Conservation (phyloP, 2,329 filamentous ascomycete species). For the Alternaria angustiovoidea region DNA sequence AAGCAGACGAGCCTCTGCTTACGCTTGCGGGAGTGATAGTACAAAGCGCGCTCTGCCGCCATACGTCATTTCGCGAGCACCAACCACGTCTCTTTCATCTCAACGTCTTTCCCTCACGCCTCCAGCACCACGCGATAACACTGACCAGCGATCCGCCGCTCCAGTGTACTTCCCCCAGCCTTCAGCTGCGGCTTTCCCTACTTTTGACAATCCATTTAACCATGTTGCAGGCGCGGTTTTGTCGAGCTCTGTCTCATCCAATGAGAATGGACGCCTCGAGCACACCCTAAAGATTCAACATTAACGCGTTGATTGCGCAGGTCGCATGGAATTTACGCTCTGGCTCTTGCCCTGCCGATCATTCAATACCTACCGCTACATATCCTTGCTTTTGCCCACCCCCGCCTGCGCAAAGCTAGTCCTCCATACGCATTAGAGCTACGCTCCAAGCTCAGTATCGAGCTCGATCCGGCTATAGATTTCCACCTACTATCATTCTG, state of each 20-base stretch:
- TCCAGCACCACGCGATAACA: conserved; percentile 25
- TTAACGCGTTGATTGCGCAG: conserved; percentile 30
- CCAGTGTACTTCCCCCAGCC: conserved; percentile 42
- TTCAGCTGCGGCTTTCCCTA: conserved; percentile 34
- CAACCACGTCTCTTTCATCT: conserved; percentile 23
- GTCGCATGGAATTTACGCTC: conserved; percentile 23
- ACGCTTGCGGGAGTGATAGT: neutral
- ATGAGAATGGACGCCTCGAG: conserved; percentile 40
- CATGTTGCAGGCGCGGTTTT: conserved; percentile 43
- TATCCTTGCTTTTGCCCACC: conserved; percentile 23
- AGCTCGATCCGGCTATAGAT: neutral
- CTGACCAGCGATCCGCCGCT: conserved; percentile 32
- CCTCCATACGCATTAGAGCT: neutral
- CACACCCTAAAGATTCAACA: conserved; percentile 29
- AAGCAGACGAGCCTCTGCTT: conserved; percentile 2
- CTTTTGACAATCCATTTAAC: conserved; percentile 44
- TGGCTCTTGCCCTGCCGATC: conserved; percentile 16
- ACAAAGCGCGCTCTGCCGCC: conserved; percentile 22
- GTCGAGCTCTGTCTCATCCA: conserved; percentile 38
- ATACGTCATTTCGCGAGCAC: conserved; percentile 25
- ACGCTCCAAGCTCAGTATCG: conserved; percentile 2
- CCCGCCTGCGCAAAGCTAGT: conserved; percentile 17
- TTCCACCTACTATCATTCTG: neutral
- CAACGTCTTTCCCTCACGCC: conserved; percentile 17
- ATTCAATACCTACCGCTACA: conserved; percentile 18